A percentile compares a stretch with the other conserved stretches of the same genome.
phyloP scores from a whole-genome alignment of 2,329 filamentous ascomycete genomes.

The Colletotrichum limetticola region DNA sequence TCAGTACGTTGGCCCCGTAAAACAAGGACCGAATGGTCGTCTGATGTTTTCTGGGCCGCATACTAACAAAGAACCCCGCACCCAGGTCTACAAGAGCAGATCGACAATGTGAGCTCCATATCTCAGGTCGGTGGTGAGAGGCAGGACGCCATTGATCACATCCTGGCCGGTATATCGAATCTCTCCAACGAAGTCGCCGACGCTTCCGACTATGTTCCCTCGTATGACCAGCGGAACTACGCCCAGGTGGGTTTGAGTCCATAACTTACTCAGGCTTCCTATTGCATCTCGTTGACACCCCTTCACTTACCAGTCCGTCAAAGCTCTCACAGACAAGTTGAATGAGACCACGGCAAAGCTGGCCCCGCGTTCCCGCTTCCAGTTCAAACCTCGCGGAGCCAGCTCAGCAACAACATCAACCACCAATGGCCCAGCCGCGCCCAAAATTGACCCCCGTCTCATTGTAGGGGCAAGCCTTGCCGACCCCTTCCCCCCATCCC shows the following conservation, averaged over 20 bases:
- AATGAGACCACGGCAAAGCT: slow-evolving; percentile 75
- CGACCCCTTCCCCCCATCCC: slow-evolving; percentile 34
- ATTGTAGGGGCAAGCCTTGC: slow-evolving; percentile 35
- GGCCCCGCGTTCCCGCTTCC: slow-evolving; percentile 82
- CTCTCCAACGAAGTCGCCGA: slow-evolving; percentile 89
- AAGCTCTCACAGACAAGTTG: slow-evolving; percentile 81
- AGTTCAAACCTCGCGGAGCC: slow-evolving; percentile 68
- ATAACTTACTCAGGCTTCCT: background rate
- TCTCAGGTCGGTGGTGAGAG: slow-evolving; percentile 76
- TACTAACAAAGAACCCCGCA: background rate
- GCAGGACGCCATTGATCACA: slow-evolving; percentile 82
- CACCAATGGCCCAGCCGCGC: slow-evolving; percentile 47
- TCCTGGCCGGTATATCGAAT: slow-evolving; percentile 81
- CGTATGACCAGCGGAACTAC: slow-evolving; percentile 91
- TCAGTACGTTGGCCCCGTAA: slow-evolving; percentile 62
- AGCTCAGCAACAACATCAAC: slow-evolving; percentile 33
- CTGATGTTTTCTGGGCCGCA: background rate
- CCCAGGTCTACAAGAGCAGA: slow-evolving; percentile 70
- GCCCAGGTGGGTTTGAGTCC: slow-evolving; percentile 68
- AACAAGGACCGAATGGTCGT: background rate
- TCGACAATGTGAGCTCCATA: slow-evolving; percentile 52
- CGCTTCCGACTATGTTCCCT: slow-evolving; percentile 82
- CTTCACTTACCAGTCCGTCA: slow-evolving; percentile 70
- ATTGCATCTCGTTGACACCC: background rate
- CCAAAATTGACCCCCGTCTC: slow-evolving; percentile 56